Evolutionary conservation across 1,284 basidiomycete genomes (phyloP).

Genomic region (Melampsora larici-populina): DNA sequence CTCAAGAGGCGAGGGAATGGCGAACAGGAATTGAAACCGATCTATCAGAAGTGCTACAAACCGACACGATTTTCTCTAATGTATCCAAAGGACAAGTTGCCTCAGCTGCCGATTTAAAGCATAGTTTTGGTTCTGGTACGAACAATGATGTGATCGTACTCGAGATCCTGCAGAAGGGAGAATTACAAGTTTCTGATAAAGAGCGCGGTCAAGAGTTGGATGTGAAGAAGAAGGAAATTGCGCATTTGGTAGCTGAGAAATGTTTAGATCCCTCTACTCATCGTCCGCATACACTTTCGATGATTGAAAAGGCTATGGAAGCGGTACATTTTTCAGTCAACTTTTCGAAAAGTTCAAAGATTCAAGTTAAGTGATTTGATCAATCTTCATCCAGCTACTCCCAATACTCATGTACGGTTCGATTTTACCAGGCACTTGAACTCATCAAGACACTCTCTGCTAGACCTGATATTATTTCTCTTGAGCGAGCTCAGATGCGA

Average conservation of each 20-base stretch:
- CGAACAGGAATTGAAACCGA: slow-evolving; percentile 66
- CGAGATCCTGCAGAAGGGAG: slow-evolving; percentile 94
- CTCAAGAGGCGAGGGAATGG: slow-evolving; percentile 34
- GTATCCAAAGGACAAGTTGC: slow-evolving; percentile 95
- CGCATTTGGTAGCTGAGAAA: slow-evolving; percentile 87
- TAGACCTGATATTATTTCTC: slow-evolving; percentile 74
- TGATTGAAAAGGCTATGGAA: slow-evolving; percentile 97
- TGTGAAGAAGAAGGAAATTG: slow-evolving; percentile 83
- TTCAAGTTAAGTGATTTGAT: slow-evolving; percentile 19
- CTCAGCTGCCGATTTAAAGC: slow-evolving; percentile 80
- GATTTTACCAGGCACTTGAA: slow-evolving; percentile 69
- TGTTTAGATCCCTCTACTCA: slow-evolving; percentile 89
- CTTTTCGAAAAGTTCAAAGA: slow-evolving; percentile 80
- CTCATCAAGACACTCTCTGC: slow-evolving; percentile 77
- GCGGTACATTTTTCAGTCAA: slow-evolving; percentile 91
- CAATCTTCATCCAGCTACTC: neutral
- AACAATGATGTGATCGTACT: slow-evolving; percentile 72
- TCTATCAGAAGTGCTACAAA: slow-evolving; percentile 93
- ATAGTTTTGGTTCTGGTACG: slow-evolving; percentile 74
- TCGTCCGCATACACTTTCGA: slow-evolving; percentile 84
- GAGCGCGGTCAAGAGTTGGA: slow-evolving; percentile 85
- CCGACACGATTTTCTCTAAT: slow-evolving; percentile 91
- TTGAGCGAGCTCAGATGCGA: slow-evolving; percentile 88
- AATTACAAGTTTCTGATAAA: slow-evolving; percentile 95
- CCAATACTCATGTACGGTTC: neutral